A percentile compares a stretch with the other conserved stretches of the same genome.
phyloP scores from a whole-genome alignment of 2,329 filamentous ascomycete species.

The Rhytidhysteron rufulum region DNA sequence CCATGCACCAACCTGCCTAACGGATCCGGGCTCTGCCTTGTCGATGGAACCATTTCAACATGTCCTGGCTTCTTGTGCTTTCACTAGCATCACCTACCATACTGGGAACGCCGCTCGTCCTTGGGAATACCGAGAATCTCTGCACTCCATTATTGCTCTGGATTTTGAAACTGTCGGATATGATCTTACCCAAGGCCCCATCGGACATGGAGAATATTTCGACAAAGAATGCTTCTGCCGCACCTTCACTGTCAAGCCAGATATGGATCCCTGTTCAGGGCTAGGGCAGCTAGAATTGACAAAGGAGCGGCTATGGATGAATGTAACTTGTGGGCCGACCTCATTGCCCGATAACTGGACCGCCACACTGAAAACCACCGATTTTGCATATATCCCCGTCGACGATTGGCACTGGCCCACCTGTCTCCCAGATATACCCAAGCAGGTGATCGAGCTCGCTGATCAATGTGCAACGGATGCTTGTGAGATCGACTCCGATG shows the following conservation, averaged over 20 bases:
- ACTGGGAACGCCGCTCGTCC: conserved; percentile 29
- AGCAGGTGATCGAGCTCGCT: conserved; percentile 13
- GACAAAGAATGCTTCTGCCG: conserved; percentile 32
- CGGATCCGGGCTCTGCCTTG: conserved; percentile 10
- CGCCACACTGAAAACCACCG: conserved; percentile 20
- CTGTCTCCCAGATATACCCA: conserved; percentile 19
- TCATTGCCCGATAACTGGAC: conserved; percentile 23
- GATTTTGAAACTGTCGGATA: conserved; percentile 32
- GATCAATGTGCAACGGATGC: conserved; percentile 27
- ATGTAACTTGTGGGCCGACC: conserved; percentile 25
- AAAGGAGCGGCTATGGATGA: conserved; percentile 27
- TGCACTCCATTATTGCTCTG: conserved; percentile 24
- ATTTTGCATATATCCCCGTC: conserved; percentile 22
- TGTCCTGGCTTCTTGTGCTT: conserved; percentile 26
- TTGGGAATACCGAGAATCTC: conserved; percentile 27
- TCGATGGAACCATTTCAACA: conserved; percentile 25
- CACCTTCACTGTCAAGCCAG: conserved; percentile 12
- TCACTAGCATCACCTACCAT: conserved; percentile 22
- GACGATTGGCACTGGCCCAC: conserved; percentile 27
- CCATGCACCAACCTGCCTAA: conserved; percentile 28
- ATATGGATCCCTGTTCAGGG: conserved; percentile 15
- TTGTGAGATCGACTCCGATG: conserved; percentile 23
- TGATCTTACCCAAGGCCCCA: conserved; percentile 16
- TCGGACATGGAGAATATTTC: conserved; percentile 23
- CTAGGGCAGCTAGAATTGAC: conserved; percentile 17